These are phyloP conservation scores for Fusarium chaquense DNA, from an alignment of 2,329 filamentous ascomycete genomes.

Conservation along the genomic window DNA sequence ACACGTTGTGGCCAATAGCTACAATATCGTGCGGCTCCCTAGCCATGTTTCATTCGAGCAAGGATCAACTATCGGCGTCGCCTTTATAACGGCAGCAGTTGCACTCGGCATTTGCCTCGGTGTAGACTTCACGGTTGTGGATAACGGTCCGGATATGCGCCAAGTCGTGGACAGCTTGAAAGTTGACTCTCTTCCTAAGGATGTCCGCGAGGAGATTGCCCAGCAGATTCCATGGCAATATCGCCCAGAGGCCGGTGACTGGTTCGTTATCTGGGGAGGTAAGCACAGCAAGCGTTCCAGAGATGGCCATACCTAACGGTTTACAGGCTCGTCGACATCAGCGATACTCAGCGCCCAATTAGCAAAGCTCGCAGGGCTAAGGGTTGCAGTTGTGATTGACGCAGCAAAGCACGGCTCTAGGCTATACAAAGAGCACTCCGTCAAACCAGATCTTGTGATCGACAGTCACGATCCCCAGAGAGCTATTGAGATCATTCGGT, in stretches of 20 bases:
- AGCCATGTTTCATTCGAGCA: conserved; percentile 63
- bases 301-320: neutral
- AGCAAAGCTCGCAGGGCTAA: conserved; percentile 73
- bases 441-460: conserved; percentile 72
- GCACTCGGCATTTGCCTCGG: conserved; percentile 78
- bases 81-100: conserved; percentile 76
- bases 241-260: conserved; percentile 64
- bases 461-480: conserved; percentile 74
- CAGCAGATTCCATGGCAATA: neutral
- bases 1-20: conserved; percentile 73
- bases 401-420: conserved; percentile 73
- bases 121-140: conserved; percentile 68
- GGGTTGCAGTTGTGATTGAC: conserved; percentile 75
- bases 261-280: conserved; percentile 80
- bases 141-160: conserved; percentile 68
- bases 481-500: conserved; percentile 73
- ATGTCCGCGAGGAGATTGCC: conserved; percentile 58
- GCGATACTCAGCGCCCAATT: conserved; percentile 76
- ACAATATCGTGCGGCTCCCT: conserved; percentile 74
- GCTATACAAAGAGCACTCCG: conserved; percentile 60
- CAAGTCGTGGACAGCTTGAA: neutral
- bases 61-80: conserved; percentile 75
- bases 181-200: conserved; percentile 62
- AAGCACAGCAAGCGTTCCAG: neutral
- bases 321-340: conserved; percentile 70